Base-by-base conservation (phyloP, 2,329 filamentous ascomycete species). In the Penicillium capsulatum region DNA sequence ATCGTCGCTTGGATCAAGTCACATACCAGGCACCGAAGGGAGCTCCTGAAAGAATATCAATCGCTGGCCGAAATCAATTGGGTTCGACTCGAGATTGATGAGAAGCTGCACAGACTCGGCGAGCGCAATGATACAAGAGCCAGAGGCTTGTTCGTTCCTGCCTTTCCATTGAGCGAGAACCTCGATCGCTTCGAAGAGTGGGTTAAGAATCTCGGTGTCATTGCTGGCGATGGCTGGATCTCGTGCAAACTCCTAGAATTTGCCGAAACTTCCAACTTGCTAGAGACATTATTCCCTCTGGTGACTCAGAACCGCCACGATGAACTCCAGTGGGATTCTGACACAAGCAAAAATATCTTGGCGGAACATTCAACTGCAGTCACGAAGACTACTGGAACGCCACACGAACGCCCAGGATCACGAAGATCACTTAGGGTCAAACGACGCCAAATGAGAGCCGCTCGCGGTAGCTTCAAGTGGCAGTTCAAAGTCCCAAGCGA, bases 151-250 rank as follows among this genome's bases (percentile, higher is more conserved):
- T 55, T 59, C 19, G 40, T 42, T 17, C 34, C 48, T 2, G 33
- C 20, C 7, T 40, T 51, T 3, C 55, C 54, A 16, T 10, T 59
- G 10, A 61, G 59, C 20, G 42, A 54, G 20, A 40, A 54, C 31
- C 20, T 17, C 7, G 16, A 11, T n/a, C 42, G 29, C 8, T 61
- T 61, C 28, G 15, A 35, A 11, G 7, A 41, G 26, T 61, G 51
- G 49, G 11, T 42, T 6, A 20, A 36, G 13, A 29, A 34, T 13
- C 31, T 42, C 44, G 30, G 27, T 15, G 17, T 20, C 14, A 3
- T 37, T 19, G 4, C n/a, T n/a, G 26, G 17, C 17, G 31, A 19
- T 2, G 30, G 32, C 3, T 44, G 36, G 38, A 13, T 28, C 3
- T 3, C 34, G 11, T 7, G 7, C 7, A 28, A 7, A 5, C 5